A percentile compares a stretch with the other conserved stretches of the same genome.
Conservation (phyloP, 106 monocot genomes). For the Allium sativum region DNA sequence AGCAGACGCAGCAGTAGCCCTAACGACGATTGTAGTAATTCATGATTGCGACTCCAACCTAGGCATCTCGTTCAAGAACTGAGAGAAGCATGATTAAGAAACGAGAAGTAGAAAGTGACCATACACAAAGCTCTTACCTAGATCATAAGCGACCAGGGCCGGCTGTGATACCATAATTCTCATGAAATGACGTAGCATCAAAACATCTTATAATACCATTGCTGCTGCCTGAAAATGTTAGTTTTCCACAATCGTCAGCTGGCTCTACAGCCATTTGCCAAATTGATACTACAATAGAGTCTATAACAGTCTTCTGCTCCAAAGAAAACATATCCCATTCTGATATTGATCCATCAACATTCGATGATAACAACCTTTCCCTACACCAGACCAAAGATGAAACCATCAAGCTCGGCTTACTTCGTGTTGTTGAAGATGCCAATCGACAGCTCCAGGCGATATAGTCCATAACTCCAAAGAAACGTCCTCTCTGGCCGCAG, state of each 20-base stretch:
- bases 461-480: constrained; percentile 81
- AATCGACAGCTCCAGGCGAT: constrained; percentile 86
- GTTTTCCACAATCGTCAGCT: constrained; percentile 35
- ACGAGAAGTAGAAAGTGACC: too few species aligned
- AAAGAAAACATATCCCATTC: constrained; percentile 86
- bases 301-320: constrained; percentile 63
- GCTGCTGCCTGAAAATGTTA: constrained; percentile 79
- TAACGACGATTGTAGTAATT: too few species aligned
- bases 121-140: constrained; percentile 68
- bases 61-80: too few species aligned
- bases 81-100: too few species aligned
- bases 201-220: constrained; percentile 94
- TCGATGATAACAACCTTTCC: constrained; percentile 63
- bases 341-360: constrained; percentile 75
- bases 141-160: constrained; percentile 67
- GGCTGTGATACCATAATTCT: constrained; percentile 80
- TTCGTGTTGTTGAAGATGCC: constrained; percentile 91
- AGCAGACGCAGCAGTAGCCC: too few species aligned
- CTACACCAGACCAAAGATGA: constrained; percentile 68
- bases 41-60: too few species aligned
- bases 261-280: constrained; percentile 98
- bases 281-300: constrained; percentile 72
- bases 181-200: constrained; percentile 47
- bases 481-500: constrained; percentile 75
- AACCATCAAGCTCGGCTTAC: constrained; percentile 50